Percentiles rank a stretch among this genome's conserved stretches.
Evolutionary conservation across 805 yeast species (phyloP).

Genomic region (Wickerhamiella sorbophila): DNA sequence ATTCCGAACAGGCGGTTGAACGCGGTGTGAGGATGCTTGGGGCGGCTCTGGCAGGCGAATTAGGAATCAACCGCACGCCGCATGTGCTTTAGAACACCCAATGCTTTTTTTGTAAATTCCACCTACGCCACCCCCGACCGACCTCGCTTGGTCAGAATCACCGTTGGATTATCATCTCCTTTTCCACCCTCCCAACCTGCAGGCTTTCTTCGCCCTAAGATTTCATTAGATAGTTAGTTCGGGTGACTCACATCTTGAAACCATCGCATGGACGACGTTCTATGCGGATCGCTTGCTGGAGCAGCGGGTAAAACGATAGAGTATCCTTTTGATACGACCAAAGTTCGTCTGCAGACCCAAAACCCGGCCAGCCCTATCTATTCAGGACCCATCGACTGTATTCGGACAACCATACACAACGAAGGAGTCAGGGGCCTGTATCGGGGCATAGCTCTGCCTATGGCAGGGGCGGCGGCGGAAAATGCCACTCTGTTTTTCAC

Average conservation of each 20-base stretch:
- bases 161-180: not conserved
- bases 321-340: constrained; percentile 85
- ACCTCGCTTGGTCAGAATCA: not conserved
- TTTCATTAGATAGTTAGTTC: no score
- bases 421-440: constrained; percentile 77
- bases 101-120: not conserved
- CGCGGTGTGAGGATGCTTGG: not conserved
- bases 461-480: constrained; percentile 83
- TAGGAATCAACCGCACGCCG: not conserved
- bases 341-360: constrained; percentile 72
- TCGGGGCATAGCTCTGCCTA: constrained; percentile 64
- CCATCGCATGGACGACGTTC: constrained; percentile 14
- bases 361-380: constrained; percentile 33
- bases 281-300: constrained; percentile 43
- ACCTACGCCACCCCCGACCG: no score
- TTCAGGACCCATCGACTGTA: constrained; percentile 50
- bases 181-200: no score
- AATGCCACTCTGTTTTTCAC: constrained; percentile 61
- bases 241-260: not conserved
- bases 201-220: no score
- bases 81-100: not conserved
- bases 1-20: no score
- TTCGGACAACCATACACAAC: constrained; percentile 39
- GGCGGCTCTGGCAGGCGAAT: not conserved
- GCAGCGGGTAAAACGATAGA: constrained; percentile 73